These are phyloP conservation scores for Oryza meyeriana DNA, from an alignment of 176 grass and related monocot genomes.

Conservation along the genomic window DNA sequence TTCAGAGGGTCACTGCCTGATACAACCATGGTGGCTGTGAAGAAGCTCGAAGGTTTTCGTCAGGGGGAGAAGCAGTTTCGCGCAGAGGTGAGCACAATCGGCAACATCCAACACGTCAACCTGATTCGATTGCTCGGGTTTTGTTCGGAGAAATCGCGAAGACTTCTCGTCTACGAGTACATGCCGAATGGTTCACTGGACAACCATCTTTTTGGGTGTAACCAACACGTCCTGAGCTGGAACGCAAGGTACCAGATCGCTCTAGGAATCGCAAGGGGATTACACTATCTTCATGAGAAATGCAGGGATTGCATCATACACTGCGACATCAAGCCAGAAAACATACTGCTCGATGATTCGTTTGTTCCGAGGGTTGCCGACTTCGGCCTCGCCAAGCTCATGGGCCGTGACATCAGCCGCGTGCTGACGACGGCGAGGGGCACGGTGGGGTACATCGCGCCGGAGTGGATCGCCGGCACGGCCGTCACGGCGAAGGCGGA, in stretches of 20 bases:
- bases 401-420: slow-evolving; percentile 4
- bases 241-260: slow-evolving; percentile 20
- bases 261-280: slow-evolving; percentile 33
- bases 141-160: not conserved
- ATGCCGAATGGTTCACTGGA: not conserved
- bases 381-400: slow-evolving; percentile 11
- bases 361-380: slow-evolving; percentile 26
- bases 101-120: not conserved
- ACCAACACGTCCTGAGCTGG: not conserved
- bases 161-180: not conserved
- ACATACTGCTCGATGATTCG: slow-evolving; percentile 44
- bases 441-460: slow-evolving; percentile 14
- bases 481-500: slow-evolving; percentile 10
- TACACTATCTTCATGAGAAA: slow-evolving; percentile 39
- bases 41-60: not conserved
- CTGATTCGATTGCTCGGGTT: not conserved
- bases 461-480: slow-evolving; percentile 10
- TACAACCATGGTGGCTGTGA: no score
- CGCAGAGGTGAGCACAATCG: not conserved
- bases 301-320: slow-evolving; percentile 55
- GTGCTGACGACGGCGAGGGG: slow-evolving; percentile 21
- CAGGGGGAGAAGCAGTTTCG: not conserved
- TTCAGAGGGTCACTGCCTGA: no score
- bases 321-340: slow-evolving; percentile 56
- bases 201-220: not conserved